Conservation (phyloP, 2,329 filamentous ascomycete genomes). For the Fusarium irregulare region DNA sequence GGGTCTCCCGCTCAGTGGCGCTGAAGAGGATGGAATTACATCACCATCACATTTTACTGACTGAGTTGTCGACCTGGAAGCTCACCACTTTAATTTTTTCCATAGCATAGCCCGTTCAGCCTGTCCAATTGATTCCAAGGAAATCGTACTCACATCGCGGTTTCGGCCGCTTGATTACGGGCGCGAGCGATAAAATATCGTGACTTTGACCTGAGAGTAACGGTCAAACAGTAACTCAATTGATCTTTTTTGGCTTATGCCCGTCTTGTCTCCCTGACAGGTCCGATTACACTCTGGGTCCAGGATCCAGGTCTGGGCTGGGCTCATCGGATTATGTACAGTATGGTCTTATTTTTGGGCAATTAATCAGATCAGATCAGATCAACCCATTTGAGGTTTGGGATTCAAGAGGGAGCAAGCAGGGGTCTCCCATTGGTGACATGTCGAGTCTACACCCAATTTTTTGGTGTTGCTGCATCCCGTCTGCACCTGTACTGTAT, state of each 20-base stretch:
- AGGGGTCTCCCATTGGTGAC: slow-evolving; percentile 12
- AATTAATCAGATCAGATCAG: slow-evolving; percentile 36
- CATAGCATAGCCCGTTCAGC: not conserved
- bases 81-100: not conserved
- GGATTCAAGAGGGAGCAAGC: slow-evolving; percentile 1
- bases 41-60: slow-evolving; percentile 36
- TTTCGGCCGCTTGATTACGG: slow-evolving; percentile 22
- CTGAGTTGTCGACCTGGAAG: not conserved
- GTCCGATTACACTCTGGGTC: slow-evolving; percentile 24
- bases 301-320: not conserved
- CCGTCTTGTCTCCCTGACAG: slow-evolving; percentile 35
- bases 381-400: slow-evolving; percentile 33
- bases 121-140: too few species aligned
- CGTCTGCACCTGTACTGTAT: not conserved
- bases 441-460: slow-evolving; percentile 19
- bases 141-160: slow-evolving; percentile 6
- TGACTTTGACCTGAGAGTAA: slow-evolving; percentile 14
- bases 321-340: slow-evolving; percentile 7
- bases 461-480: not conserved
- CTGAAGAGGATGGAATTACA: slow-evolving; percentile 35
- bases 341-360: slow-evolving; percentile 40
- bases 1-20: slow-evolving; percentile 28
- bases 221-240: slow-evolving; percentile 6
- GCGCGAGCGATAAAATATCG: slow-evolving; percentile 34
- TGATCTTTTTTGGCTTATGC: slow-evolving; percentile 18